phyloP scores from a whole-genome alignment of 2,329 filamentous ascomycete species.

The Paraconiothyrium brasiliense region DNA sequence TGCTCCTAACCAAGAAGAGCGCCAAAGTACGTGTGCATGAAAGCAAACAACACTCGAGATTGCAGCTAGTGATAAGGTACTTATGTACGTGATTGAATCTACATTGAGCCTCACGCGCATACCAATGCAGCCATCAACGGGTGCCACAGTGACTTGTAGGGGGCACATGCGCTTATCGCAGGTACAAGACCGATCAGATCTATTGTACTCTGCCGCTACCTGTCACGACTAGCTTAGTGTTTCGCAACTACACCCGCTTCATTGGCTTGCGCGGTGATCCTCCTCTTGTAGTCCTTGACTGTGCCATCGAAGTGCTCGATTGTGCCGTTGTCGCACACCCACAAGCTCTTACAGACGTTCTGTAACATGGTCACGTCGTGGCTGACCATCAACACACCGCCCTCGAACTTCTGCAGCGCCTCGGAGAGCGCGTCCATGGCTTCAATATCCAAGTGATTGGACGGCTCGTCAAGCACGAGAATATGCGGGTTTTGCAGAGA shows the following conservation, averaged over 20 bases:
- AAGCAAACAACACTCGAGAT: conserved; percentile 11
- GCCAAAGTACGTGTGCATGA: neutral
- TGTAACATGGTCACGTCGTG: conserved; percentile 99
- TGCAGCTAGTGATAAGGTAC: neutral
- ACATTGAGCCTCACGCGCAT: neutral
- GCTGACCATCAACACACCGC: conserved; percentile 96
- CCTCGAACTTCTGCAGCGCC: conserved; percentile 86
- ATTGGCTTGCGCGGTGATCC: conserved; percentile 88
- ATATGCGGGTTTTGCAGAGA: conserved; percentile 96
- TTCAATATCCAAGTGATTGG: conserved; percentile 98
- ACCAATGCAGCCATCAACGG: conserved; percentile 3
- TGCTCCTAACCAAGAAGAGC: neutral
- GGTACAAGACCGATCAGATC: conserved; percentile 3
- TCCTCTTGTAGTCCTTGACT: conserved; percentile 97
- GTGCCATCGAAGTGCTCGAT: conserved; percentile 97
- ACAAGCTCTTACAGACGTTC: conserved; percentile 91
- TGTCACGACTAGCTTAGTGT: conserved; percentile 41
- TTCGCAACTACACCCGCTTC: conserved; percentile 82
- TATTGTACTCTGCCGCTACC: conserved; percentile 3
- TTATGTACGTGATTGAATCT: conserved; percentile 1
- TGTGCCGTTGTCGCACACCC: conserved; percentile 94
- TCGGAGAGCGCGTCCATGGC: conserved; percentile 95
- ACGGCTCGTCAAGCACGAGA: conserved; percentile 96
- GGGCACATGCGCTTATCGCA: conserved; percentile 8
- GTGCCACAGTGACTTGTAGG: neutral